Base-by-base conservation (phyloP, 176 grass and related monocot species). In the Leersia perrieri region DNA sequence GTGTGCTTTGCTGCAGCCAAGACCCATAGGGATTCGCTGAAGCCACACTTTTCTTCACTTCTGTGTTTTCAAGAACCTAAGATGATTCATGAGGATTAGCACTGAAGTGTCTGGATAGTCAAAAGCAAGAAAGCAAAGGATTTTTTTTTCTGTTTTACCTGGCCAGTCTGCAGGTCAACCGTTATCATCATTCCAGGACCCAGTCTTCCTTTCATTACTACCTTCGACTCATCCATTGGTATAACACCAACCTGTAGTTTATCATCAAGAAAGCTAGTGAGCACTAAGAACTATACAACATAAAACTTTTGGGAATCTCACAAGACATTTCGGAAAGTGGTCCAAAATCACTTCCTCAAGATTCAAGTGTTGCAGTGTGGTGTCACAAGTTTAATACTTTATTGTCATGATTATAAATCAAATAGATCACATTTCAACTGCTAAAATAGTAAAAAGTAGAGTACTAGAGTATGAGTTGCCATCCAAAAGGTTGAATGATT, bases 171-270 rank as follows among this genome's bases (percentile, higher is more conserved):
- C 80, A 99, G 76, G 80, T 99, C 96, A 84, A 90, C 96, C 66
- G 96, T 95, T 69, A 99, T 99, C 96, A 99, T 99, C 96, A 99
- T 99, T 86, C 96, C 96, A 76, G 96, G 96, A 57, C 96, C 96
- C 62, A 99, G 69, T 90, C 96, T 91, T 57, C 96, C 96, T 90
- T 99, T 99, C 90, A 80, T 95, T 94, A 90, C 88, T 60, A 99
- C 93, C 80, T 93, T 99, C 1, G 96, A 93, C 68, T 99, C 96
- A 83, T 99, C 96, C 96, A 99, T 99, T 40, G 96, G 96, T 67
- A 99, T 84, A 86, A 99, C 96, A 85, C 96, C 96, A 82, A 99
- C 96, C 96, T 99, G 69, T 61, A 75, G 53, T 28, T 74, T 67
- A 33, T 44, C 31, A 92, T 85, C 60, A 84, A 90, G 63, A 81